phyloP scores from a whole-genome alignment of 2,329 filamentous ascomycete species.

The Coniochaeta hoffmannii region DNA sequence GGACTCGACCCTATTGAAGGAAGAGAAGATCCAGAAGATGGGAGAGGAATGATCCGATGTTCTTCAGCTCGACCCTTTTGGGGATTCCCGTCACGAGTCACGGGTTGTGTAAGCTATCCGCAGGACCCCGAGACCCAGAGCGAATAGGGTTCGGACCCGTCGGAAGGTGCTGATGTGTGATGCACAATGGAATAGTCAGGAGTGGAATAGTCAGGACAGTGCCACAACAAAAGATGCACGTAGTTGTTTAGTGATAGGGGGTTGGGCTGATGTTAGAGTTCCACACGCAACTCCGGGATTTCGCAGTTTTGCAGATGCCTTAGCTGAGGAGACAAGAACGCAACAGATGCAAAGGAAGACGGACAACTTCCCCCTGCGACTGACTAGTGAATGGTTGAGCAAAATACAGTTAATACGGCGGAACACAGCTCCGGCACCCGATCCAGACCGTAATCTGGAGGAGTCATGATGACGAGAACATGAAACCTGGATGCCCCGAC shows the following conservation, averaged over 20 bases:
- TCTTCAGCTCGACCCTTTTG: neutral
- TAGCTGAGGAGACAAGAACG: neutral
- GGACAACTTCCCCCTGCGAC: too few species aligned
- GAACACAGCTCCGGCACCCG: neutral
- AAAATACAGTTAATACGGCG: too few species aligned
- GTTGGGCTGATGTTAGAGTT: neutral
- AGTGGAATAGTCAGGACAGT: too few species aligned
- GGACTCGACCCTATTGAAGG: neutral
- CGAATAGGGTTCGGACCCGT: neutral
- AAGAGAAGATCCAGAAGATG: neutral
- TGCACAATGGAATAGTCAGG: too few species aligned
- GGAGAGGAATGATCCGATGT: neutral
- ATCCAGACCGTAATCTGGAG: neutral
- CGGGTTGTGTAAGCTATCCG: neutral
- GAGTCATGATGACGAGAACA: neutral
- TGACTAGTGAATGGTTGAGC: too few species aligned
- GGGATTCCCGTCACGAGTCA: neutral
- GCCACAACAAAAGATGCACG: neutral
- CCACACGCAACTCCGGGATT: neutral
- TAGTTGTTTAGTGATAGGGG: neutral
- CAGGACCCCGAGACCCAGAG: neutral
- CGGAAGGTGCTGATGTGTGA: neutral
- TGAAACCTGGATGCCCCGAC: neutral
- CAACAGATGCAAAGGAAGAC: too few species aligned
- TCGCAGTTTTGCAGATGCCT: neutral